Evolutionary conservation across 192 early-diverging fungal genomes (phyloP), one percentile per base, ranked within the genome.

Genomic region (Mortierella claussenii): DNA sequence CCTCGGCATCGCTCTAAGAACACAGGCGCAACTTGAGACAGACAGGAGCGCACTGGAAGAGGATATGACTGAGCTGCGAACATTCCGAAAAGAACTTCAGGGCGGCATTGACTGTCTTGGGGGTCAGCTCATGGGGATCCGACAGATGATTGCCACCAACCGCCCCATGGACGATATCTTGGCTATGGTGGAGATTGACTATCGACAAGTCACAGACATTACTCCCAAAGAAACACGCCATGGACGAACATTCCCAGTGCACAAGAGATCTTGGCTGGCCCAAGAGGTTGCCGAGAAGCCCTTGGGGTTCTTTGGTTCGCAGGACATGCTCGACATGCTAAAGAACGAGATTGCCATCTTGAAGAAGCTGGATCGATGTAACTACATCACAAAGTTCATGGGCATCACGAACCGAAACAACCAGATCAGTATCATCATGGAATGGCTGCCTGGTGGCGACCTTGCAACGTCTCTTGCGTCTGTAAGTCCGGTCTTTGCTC

Each of bases 241-340:
- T 18, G 73, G 73, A 43, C 46, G 73, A 18, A 76, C 73, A 0
- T 76, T 76, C 53, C 73, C 73, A 1, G 73, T 76, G n/a, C 73
- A 76, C 40, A 76, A 76, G 31, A 47, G 65, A 28, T 66, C 73
- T 15, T 76, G 64, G 64, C 46, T 76, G 11, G 63, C 64, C 3
- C 73, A 76, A 33, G 73, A 76, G 37, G 73, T 76, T 28, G 73
- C 73, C 24, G 73, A 67, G 56, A 76, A 76, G 34, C 73, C 73
- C 5, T 24, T 76, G 46, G 73, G 73, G 4, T 67, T 48, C 47
- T 76, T 76, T 67, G 73, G 73, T 17, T 76, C 73, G 1, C 42
- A 76, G 36, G 73, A 76, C 24, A 76, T 76, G 73, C 47, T 76
- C 28, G 65, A 76, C 32, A 76, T 76, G 73, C 64, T 76, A 17